These are phyloP conservation scores for Fusarium siculi DNA, from an alignment of 2,329 filamentous ascomycete species.

Conservation along the genomic window DNA sequence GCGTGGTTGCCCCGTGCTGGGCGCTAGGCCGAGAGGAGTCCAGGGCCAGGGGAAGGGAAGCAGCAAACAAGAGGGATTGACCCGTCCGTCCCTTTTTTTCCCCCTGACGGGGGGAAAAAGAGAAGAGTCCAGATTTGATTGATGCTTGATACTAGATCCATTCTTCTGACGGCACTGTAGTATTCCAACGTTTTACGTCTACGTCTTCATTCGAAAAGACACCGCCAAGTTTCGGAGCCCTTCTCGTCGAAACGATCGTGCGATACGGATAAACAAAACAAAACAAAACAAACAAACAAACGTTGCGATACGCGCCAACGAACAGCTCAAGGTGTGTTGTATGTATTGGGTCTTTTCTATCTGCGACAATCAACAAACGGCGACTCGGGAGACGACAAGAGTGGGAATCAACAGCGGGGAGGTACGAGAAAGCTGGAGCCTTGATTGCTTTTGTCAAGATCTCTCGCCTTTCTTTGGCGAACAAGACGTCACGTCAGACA, in stretches of 20 bases:
- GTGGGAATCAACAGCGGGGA: neutral
- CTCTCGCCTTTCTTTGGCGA: neutral
- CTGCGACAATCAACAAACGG: neutral
- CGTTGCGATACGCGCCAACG: constrained; percentile 10
- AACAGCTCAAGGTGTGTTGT: constrained; percentile 8
- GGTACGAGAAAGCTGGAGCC: neutral
- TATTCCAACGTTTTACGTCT: neutral
- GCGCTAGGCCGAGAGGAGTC: constrained; percentile 33
- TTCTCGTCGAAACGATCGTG: neutral
- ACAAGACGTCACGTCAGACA: neutral
- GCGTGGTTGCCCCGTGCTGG: constrained; percentile 37
- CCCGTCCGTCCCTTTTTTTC: constrained; percentile 30
- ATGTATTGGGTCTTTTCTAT: neutral
- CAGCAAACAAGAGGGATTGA: constrained; percentile 3
- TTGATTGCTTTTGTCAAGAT: neutral
- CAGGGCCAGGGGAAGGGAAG: constrained; percentile 26
- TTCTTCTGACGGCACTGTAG: neutral
- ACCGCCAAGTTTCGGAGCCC: neutral
- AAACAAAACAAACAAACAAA: constrained; percentile 1
- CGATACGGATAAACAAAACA: constrained; percentile 19
- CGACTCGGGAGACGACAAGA: neutral
- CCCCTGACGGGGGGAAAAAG: constrained; percentile 42
- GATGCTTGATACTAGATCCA: constrained; percentile 13
- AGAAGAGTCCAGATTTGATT: neutral
- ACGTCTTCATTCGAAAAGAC: neutral